phyloP scores from a whole-genome alignment of 495 filamentous ascomycete species.

The Hapsidospora chrysogenum region DNA sequence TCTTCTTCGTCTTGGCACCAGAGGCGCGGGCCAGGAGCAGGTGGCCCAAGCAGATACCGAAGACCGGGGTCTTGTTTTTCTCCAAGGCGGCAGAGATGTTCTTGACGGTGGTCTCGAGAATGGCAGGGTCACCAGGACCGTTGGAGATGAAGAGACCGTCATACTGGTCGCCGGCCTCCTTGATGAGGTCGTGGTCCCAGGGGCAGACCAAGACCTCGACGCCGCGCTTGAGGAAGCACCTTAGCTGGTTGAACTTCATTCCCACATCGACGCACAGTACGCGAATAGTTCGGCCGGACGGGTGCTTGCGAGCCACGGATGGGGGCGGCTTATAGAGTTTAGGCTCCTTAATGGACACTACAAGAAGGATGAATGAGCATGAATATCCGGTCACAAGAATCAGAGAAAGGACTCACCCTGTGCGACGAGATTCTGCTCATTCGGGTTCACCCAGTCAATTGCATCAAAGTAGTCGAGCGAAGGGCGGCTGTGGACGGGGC shows the following conservation, averaged over 20 bases:
- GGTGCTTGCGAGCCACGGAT: conserved; percentile 51
- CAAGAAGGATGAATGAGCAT: conserved; percentile 15
- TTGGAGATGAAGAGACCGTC: conserved; percentile 97
- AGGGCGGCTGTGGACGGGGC: conserved; percentile 20
- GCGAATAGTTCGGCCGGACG: conserved; percentile 68
- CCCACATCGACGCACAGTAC: conserved; percentile 91
- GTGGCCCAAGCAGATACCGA: conserved; percentile 93
- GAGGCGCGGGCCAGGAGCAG: conserved; percentile 84
- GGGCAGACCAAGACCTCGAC: conserved; percentile 89
- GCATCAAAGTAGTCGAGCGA: conserved; percentile 43
- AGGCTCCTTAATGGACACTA: conserved; percentile 75
- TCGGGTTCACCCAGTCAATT: conserved; percentile 81
- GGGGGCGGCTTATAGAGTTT: conserved; percentile 62
- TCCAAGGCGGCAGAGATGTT: conserved; percentile 56
- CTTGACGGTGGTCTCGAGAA: conserved; percentile 56
- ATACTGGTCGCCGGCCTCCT: conserved; percentile 58
- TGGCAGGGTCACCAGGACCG: conserved; percentile 87
- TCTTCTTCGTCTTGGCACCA: conserved; percentile 76
- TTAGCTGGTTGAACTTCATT: conserved; percentile 91
- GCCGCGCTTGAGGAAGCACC: conserved; percentile 80
- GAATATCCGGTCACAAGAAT: background rate
- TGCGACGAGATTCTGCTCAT: conserved; percentile 74
- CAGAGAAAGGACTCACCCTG: conserved; percentile 53
- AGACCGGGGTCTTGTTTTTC: conserved; percentile 69
- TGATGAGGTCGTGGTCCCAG: conserved; percentile 83